A percentile compares a stretch with the other conserved stretches of the same genome.
phyloP scores from a whole-genome alignment of 2,329 filamentous ascomycete species.

The Fusarium sororula region DNA sequence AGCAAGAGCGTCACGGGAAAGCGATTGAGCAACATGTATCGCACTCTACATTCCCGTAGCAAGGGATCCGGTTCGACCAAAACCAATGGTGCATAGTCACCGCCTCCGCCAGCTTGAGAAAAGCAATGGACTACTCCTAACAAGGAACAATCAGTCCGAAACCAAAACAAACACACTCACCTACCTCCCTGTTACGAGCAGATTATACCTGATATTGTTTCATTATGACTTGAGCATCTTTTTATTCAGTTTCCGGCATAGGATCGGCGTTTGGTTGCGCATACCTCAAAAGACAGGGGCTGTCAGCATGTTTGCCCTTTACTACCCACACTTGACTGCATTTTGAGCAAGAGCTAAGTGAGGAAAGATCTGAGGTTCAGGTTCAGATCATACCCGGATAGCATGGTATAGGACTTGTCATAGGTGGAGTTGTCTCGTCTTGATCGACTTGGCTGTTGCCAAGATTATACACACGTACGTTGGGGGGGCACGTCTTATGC shows the following conservation, averaged over 20 bases:
- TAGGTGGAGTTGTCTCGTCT: slow-evolving; percentile 36
- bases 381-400: slow-evolving; percentile 42
- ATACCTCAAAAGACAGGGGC: slow-evolving; percentile 30
- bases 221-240: slow-evolving; percentile 34
- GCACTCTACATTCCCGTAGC: slow-evolving; percentile 49
- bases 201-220: slow-evolving; percentile 34
- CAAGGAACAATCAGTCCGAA: neutral
- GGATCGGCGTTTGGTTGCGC: slow-evolving; percentile 43
- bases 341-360: slow-evolving; percentile 9
- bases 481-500: slow-evolving; percentile 19
- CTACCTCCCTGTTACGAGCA: slow-evolving; percentile 19
- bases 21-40: slow-evolving; percentile 57
- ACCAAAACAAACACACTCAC: neutral
- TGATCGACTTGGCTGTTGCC: slow-evolving; percentile 21
- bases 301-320: slow-evolving; percentile 36
- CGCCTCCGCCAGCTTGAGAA: neutral
- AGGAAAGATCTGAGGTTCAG: slow-evolving; percentile 19
- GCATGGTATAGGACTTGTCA: slow-evolving; percentile 42
- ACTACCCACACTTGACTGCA: neutral
- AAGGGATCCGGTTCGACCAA: slow-evolving; percentile 44
- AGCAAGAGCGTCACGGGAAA: slow-evolving; percentile 55
- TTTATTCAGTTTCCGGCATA: slow-evolving; percentile 38
- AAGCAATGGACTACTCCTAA: neutral
- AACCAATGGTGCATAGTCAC: slow-evolving; percentile 46
- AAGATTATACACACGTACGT: slow-evolving; percentile 13